A percentile compares a stretch with the other conserved stretches of the same genome.
phyloP scores from a whole-genome alignment of 2,329 filamentous ascomycete species.

The Aspergillus pseudotamarii region DNA sequence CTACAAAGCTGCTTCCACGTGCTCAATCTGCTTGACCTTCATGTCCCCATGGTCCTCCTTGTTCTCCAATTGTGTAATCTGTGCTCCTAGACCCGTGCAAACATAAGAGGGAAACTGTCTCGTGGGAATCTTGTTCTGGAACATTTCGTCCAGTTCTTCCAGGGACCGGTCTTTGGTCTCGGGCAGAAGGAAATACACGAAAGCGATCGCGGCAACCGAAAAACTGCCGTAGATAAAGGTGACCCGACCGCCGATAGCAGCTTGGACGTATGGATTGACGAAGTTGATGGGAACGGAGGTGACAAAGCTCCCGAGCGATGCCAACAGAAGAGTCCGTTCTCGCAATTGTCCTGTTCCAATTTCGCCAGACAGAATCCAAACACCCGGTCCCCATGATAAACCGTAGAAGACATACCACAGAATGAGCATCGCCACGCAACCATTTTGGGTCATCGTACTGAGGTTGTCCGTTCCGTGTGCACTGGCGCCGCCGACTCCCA shows the following conservation, averaged over 20 bases:
- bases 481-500: background rate
- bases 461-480: background rate
- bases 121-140: conserved; percentile 11
- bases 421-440: conserved; percentile 14
- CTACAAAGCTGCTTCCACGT: background rate
- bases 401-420: conserved; percentile 19
- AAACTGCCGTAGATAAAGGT: conserved; percentile 28
- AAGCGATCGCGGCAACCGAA: conserved; percentile 25
- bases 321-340: conserved; percentile 31
- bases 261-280: conserved; percentile 34
- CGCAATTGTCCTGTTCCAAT: conserved; percentile 28
- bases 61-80: background rate
- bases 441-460: background rate
- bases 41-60: background rate
- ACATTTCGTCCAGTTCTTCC: conserved; percentile 35
- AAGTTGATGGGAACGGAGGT: conserved; percentile 30
- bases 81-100: background rate
- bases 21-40: background rate
- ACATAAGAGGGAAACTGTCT: background rate
- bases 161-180: conserved; percentile 27
- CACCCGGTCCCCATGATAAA: conserved; percentile 19
- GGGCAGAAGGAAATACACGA: conserved; percentile 30
- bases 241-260: conserved; percentile 23
- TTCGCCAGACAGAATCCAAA: conserved; percentile 34
- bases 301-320: conserved; percentile 29